phyloP scores from a whole-genome alignment of 192 early-diverging fungal species.

The Coemansia umbellata region DNA sequence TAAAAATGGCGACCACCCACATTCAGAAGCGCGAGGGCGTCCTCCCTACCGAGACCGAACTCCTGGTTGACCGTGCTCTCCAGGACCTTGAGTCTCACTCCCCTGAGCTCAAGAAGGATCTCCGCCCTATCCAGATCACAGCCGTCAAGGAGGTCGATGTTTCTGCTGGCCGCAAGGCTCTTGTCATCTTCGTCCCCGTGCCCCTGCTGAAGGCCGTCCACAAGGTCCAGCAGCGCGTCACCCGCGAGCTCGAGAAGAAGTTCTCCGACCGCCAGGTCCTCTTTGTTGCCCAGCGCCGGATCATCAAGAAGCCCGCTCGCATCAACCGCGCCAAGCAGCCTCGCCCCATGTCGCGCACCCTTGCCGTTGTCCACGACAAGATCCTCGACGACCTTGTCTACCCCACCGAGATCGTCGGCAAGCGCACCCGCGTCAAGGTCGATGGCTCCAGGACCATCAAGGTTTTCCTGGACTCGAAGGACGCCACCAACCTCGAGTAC shows the following conservation, averaged over 20 bases:
- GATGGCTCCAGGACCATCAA: slow-evolving; percentile 94
- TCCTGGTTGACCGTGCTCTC: slow-evolving; percentile 93
- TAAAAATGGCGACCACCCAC: slow-evolving; percentile 50
- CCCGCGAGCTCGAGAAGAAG: slow-evolving; percentile 99
- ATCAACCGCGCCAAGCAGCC: slow-evolving; percentile 85
- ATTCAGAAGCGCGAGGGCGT: slow-evolving; percentile 52
- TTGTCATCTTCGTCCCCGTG: slow-evolving; percentile 96
- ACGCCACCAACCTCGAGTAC: slow-evolving; percentile 95
- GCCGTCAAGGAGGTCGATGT: slow-evolving; percentile 96
- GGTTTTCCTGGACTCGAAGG: slow-evolving; percentile 97
- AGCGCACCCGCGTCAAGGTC: slow-evolving; percentile 94
- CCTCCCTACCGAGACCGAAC: slow-evolving; percentile 79
- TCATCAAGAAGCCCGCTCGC: slow-evolving; percentile 90
- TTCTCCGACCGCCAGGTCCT: slow-evolving; percentile 99
- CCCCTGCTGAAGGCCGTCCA: slow-evolving; percentile 92
- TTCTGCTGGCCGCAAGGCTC: slow-evolving; percentile 92
- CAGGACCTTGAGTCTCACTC: slow-evolving; percentile 94
- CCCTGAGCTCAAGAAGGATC: slow-evolving; percentile 94
- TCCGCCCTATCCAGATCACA: slow-evolving; percentile 91
- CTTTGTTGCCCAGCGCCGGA: slow-evolving; percentile 90
- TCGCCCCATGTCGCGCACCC: slow-evolving; percentile 93
- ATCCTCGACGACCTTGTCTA: slow-evolving; percentile 96
- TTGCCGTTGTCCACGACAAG: slow-evolving; percentile 95
- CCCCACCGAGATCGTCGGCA: slow-evolving; percentile 99
- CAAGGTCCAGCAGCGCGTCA: slow-evolving; percentile 93